These are phyloP conservation scores for Petrea volubilis DNA, from an alignment of 257 asterid species.

Conservation along the genomic window DNA sequence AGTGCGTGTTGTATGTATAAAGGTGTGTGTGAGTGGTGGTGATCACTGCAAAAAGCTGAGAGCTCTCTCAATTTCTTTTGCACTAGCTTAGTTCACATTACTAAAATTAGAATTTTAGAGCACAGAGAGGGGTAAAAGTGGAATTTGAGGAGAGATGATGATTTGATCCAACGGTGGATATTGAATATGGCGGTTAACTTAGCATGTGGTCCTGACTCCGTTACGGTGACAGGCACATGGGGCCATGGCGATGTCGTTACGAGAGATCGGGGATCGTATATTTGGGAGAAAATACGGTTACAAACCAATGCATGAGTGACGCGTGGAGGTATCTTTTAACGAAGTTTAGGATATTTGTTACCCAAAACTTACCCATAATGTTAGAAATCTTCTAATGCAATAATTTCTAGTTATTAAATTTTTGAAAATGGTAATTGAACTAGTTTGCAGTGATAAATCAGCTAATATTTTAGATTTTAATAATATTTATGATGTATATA, in stretches of 20 bases:
- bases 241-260: conserved; percentile 38
- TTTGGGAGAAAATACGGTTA: background rate
- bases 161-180: conserved; percentile 48
- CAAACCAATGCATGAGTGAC: background rate
- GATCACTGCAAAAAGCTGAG: conserved; percentile 13
- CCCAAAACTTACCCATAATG: too few relatives aligned
- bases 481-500: too few relatives aligned
- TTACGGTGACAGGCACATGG: conserved; percentile 63
- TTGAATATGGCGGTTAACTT: conserved; percentile 39
- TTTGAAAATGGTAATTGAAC: too few relatives aligned
- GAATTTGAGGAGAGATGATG: background rate
- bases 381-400: too few relatives aligned
- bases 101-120: background rate
- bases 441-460: too few relatives aligned
- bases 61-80: background rate
- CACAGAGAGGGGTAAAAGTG: conserved; percentile 23
- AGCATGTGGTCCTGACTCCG: conserved; percentile 71
- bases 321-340: background rate
- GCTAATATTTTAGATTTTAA: too few relatives aligned
- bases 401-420: too few relatives aligned
- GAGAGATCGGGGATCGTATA: conserved; percentile 12
- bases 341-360: too few relatives aligned
- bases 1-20: background rate
- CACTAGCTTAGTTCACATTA: background rate
- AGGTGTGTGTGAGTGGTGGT: background rate